Evolutionary conservation across 306 rosid species (phyloP), one percentile per base, ranked within the genome.

Genomic region (Trifolium dubium): DNA sequence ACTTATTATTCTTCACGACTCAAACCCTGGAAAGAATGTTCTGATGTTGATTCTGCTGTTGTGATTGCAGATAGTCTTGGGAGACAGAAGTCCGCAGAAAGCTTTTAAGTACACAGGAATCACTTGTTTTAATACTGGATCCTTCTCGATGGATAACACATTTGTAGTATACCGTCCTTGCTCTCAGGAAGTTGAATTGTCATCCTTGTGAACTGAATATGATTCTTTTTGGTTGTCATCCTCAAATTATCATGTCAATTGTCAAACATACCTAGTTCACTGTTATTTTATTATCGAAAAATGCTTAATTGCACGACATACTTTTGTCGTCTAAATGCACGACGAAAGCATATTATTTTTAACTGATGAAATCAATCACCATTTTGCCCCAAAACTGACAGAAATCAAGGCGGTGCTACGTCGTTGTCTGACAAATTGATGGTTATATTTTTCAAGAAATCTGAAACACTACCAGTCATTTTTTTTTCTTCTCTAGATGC

Each of bases 51-150:
- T 74, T 74, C 23, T 10, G 9, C 18, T 76, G 30, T 60, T 44
- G 69, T 71, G 74, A 43, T 83, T 83, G 84, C 91, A 91, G 97
- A 89, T 93, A 79, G 86, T 89, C 14, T 73, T 89, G 54, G 96
- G 92, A 71, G 97, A 93, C 78, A 91, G 87, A 83, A 93, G 98
- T 66, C 82, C 76, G 77, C 97, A 89, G 75, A 92, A 91, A 76
- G 97, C 96, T 43, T 93, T 91, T 84, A 91, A 91, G 75, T 88
- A 91, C 89, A 89, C 90, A 56, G 98, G 97, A 83, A 89, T 87
- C 70, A 87, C 97, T 72, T 93, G 96, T 79, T 93, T 89, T 63
- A 91, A 93, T 79, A 85, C 98, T 0, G 98, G 96, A 71, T 94
- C 97, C 71, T 91, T 94, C 83, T 84, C 98, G 39, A 87, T 68